Evolutionary conservation across 176 grass and related monocot species (phyloP).

Genomic region (Tillandsia leiboldiana): DNA sequence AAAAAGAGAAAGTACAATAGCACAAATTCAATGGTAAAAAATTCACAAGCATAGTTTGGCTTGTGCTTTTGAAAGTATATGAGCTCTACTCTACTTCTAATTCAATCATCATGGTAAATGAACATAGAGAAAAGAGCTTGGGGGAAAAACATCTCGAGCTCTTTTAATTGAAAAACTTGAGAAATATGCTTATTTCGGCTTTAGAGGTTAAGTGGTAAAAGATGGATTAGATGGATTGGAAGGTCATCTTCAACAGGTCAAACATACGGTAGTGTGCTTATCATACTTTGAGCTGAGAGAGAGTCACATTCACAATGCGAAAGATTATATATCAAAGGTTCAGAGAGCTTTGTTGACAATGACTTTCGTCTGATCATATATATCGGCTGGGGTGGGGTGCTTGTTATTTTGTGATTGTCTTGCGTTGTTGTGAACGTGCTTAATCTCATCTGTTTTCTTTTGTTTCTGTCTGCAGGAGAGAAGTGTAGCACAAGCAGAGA

Average conservation of each 20-base stretch:
- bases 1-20: too few relatives aligned
- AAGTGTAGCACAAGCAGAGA: slow-evolving; percentile 51
- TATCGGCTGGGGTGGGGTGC: too few relatives aligned
- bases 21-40: too few relatives aligned
- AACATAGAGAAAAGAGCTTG: too few relatives aligned
- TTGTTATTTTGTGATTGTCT: not conserved
- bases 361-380: not conserved
- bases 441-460: not conserved
- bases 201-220: not conserved
- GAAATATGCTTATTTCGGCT: not conserved
- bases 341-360: not conserved
- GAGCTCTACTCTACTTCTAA: too few relatives aligned
- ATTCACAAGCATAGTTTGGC: too few relatives aligned
- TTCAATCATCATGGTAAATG: too few relatives aligned
- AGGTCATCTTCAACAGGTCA: not conserved
- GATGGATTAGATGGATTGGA: not conserved
- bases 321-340: not conserved
- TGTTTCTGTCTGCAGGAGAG: slow-evolving; percentile 49
- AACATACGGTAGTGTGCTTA: not conserved
- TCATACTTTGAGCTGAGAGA: not conserved
- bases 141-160: not conserved
- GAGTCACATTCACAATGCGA: not conserved
- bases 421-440: not conserved
- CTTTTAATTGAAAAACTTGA: not conserved
- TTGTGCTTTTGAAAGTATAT: too few relatives aligned